Conservation (phyloP, 225 moss, liverwort and hornwort genomes). For the Climacium dendroides region DNA sequence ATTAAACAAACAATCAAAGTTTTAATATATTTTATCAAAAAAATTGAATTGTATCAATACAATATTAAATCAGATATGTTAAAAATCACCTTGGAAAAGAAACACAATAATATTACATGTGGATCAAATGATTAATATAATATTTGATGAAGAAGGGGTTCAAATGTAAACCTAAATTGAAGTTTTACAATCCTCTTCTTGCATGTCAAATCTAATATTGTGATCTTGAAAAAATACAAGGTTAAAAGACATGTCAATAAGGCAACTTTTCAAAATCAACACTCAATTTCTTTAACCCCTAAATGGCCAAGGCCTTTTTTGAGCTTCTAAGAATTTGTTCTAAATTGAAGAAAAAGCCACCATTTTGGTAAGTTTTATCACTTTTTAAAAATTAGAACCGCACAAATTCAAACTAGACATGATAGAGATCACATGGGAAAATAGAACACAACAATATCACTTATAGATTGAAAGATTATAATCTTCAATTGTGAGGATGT, state of each 20-base stretch:
- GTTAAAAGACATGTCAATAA: neutral
- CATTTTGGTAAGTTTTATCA: no score
- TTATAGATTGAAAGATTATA: no score
- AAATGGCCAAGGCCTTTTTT: no score
- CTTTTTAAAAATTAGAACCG: no score
- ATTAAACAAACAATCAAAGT: neutral
- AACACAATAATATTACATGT: neutral
- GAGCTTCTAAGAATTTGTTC: no score
- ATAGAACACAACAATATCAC: no score
- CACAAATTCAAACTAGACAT: no score
- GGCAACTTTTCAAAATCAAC: neutral
- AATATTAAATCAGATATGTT: neutral
- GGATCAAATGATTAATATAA: neutral
- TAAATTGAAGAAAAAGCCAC: no score
- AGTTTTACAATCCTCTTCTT: neutral
- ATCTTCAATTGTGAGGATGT: no score
- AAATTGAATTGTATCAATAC: neutral
- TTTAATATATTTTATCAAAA: neutral
- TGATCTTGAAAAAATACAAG: neutral
- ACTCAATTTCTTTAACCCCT: neutral
- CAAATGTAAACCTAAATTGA: neutral
- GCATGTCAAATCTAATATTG: neutral
- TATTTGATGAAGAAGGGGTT: neutral
- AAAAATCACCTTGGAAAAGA: neutral
- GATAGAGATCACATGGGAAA: no score